phyloP scores from a whole-genome alignment of 805 yeast genomes.

The Saccharomyces cerevisiae region DNA sequence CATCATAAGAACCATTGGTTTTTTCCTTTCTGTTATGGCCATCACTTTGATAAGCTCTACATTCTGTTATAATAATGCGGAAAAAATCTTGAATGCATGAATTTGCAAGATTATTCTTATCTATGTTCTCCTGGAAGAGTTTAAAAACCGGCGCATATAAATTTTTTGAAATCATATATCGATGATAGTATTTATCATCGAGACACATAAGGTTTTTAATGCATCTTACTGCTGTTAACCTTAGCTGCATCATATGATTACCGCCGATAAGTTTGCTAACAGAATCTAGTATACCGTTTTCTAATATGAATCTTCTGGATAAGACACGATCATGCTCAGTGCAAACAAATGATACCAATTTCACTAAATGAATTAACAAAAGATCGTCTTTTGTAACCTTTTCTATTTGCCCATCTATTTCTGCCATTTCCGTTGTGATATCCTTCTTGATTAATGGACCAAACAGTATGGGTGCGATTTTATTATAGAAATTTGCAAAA shows the following conservation, averaged over 20 bases:
- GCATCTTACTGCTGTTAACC: slow-evolving; percentile 63
- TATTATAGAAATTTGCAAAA: slow-evolving; percentile 50
- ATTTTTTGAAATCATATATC: slow-evolving; percentile 48
- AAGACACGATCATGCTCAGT: slow-evolving; percentile 50
- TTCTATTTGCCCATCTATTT: neutral
- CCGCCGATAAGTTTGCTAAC: slow-evolving; percentile 42
- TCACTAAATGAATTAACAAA: slow-evolving; percentile 54
- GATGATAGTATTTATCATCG: slow-evolving; percentile 54
- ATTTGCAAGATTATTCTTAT: slow-evolving; percentile 54
- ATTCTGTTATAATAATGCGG: slow-evolving; percentile 34
- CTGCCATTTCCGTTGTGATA: slow-evolving; percentile 3
- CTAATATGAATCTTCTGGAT: slow-evolving; percentile 57
- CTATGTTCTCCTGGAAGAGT: slow-evolving; percentile 40
- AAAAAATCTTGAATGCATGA: slow-evolving; percentile 70
- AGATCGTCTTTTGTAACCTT: slow-evolving; percentile 30
- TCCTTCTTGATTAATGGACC: slow-evolving; percentile 33
- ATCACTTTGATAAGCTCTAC: slow-evolving; percentile 6
- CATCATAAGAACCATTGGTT: neutral
- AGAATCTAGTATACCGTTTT: slow-evolving; percentile 49
- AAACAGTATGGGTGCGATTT: slow-evolving; percentile 54
- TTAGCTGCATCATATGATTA: slow-evolving; percentile 38
- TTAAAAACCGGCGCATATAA: slow-evolving; percentile 43
- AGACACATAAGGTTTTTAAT: slow-evolving; percentile 52
- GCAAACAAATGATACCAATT: slow-evolving; percentile 59
- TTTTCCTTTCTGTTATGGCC: slow-evolving; percentile 1